Evolutionary conservation across 805 yeast genomes (phyloP).

Genomic region (Metschnikowia arizonensis): DNA sequence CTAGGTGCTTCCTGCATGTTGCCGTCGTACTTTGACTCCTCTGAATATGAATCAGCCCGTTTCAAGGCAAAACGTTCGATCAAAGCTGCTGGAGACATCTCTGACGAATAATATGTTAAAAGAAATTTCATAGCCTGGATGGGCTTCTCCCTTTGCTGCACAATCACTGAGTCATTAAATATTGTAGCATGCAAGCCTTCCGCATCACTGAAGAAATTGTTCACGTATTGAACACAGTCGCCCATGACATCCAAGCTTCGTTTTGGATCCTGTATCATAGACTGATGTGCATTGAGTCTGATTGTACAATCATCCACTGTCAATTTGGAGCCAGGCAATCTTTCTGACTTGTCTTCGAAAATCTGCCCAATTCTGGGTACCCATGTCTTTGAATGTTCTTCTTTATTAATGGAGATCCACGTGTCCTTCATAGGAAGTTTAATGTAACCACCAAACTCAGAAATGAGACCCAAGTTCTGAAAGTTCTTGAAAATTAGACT

Average conservation of each 20-base stretch:
- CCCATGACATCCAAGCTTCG: slow-evolving; percentile 70
- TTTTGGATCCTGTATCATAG: slow-evolving; percentile 55
- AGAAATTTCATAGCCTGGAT: slow-evolving; percentile 54
- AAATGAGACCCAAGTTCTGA: slow-evolving; percentile 73
- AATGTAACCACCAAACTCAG: slow-evolving; percentile 86
- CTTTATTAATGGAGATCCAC: slow-evolving; percentile 64
- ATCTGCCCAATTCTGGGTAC: slow-evolving; percentile 52
- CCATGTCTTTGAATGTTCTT: slow-evolving; percentile 49
- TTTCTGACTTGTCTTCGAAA: slow-evolving; percentile 59
- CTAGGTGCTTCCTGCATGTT: neutral
- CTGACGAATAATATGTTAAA: slow-evolving; percentile 31
- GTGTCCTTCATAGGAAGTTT: slow-evolving; percentile 46
- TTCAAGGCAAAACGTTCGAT: slow-evolving; percentile 25
- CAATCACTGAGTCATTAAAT: slow-evolving; percentile 62
- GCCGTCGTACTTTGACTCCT: slow-evolving; percentile 2
- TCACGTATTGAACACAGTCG: slow-evolving; percentile 78
- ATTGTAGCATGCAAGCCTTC: slow-evolving; percentile 67
- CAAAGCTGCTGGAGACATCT: slow-evolving; percentile 17
- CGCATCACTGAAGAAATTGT: slow-evolving; percentile 58
- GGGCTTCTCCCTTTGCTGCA: slow-evolving; percentile 62
- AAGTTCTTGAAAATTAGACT: slow-evolving; percentile 65
- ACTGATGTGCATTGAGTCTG: slow-evolving; percentile 68
- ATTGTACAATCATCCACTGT: slow-evolving; percentile 74
- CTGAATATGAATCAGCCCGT: slow-evolving; percentile 15
- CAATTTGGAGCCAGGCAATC: slow-evolving; percentile 74